phyloP scores from a whole-genome alignment of 164 flowering plant genomes.

The Cinnamomum chago region DNA sequence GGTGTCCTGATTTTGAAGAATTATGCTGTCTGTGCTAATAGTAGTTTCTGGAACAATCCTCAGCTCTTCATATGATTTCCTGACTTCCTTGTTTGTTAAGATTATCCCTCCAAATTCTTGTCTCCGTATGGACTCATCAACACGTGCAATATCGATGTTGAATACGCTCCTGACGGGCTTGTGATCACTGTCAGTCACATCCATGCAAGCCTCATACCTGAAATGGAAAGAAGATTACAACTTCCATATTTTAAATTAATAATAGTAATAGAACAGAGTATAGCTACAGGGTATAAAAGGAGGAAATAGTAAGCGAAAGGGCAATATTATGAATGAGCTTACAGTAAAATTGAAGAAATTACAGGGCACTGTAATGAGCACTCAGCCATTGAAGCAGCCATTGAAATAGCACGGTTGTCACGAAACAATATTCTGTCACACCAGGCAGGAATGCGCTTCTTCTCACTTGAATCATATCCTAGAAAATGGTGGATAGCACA shows the following conservation, averaged over 20 bases:
- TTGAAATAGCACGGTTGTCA: constrained; percentile 47
- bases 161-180: constrained; percentile 92
- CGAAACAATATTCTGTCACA: constrained; percentile 93
- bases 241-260: no score
- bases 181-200: constrained; percentile 97
- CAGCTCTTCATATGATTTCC: constrained; percentile 41
- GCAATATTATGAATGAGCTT: constrained; percentile 20
- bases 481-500: constrained; percentile 7
- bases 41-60: constrained; percentile 58
- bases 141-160: constrained; percentile 55
- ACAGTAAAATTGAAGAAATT: constrained; percentile 59
- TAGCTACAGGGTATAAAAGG: constrained; percentile 2
- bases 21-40: constrained; percentile 57
- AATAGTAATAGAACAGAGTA: neutral
- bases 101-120: constrained; percentile 65
- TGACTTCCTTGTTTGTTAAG: constrained; percentile 48
- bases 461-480: constrained; percentile 99
- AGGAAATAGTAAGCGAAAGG: neutral
- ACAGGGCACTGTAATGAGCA: constrained; percentile 88
- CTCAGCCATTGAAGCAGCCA: constrained; percentile 30
- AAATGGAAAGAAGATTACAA: neutral
- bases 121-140: constrained; percentile 80
- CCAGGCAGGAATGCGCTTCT: constrained; percentile 99
- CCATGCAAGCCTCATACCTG: constrained; percentile 99
- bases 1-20: constrained; percentile 72